Conservation (phyloP, 306 rosid genomes). For the Sesbania bispinosa region DNA sequence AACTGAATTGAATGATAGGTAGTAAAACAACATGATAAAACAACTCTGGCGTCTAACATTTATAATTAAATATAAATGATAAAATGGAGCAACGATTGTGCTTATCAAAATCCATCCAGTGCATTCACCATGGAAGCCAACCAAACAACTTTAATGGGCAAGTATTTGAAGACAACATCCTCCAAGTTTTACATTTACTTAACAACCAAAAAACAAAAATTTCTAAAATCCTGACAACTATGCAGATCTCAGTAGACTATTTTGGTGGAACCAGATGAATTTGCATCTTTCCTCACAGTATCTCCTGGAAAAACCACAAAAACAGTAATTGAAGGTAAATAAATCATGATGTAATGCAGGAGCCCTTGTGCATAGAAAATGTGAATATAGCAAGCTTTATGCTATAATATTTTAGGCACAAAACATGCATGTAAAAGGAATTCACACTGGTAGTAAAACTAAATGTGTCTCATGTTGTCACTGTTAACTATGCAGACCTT, state of each 20-base stretch:
- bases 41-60: neutral
- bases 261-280: slow-evolving; percentile 28
- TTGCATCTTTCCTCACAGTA: slow-evolving; percentile 38
- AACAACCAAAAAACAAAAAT: neutral
- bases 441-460: neutral
- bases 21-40: neutral
- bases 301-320: slow-evolving; percentile 40
- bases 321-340: neutral
- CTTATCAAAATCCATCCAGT: neutral
- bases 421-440: slow-evolving; percentile 22
- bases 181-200: slow-evolving; percentile 2
- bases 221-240: slow-evolving; percentile 3
- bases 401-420: neutral
- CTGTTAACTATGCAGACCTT: neutral
- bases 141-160: neutral
- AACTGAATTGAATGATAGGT: neutral
- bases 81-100: neutral
- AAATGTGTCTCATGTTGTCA: neutral
- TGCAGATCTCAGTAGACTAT: slow-evolving; percentile 40
- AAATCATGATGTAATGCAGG: neutral
- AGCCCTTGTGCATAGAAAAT: neutral
- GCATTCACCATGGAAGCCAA: neutral
- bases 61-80: neutral
- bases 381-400: neutral
- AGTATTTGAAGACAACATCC: neutral